phyloP scores from a whole-genome alignment of 768 basidiomycete species.

The Amanita jacksonii region DNA sequence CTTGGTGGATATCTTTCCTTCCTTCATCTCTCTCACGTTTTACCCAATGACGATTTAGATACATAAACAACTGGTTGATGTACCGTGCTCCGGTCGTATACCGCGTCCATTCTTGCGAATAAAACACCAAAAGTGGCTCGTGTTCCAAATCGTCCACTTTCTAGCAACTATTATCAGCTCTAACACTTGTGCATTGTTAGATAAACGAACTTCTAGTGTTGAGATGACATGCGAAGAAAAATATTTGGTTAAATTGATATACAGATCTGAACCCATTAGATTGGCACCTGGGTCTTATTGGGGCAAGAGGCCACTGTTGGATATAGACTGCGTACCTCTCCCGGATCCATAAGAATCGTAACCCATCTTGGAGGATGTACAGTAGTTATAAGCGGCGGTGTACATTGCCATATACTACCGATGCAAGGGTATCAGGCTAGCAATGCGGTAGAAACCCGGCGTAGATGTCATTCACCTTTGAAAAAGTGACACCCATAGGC shows the following conservation, averaged over 20 bases:
- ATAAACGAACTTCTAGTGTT: constrained; percentile 1
- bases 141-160: constrained; percentile 74
- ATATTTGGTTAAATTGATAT: constrained; percentile 90
- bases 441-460: constrained; percentile 1
- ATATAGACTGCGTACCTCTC: background rate
- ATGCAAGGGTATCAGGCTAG: constrained; percentile 6
- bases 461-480: constrained; percentile 30
- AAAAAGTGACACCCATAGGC: constrained; percentile 82
- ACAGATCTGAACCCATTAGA: constrained; percentile 95
- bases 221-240: constrained; percentile 68
- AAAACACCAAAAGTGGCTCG: constrained; percentile 82
- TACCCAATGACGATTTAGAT: constrained; percentile 99
- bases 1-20: constrained; percentile 85
- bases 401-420: constrained; percentile 76
- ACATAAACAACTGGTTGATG: constrained; percentile 95
- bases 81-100: constrained; percentile 97
- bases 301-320: background rate
- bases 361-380: constrained; percentile 75
- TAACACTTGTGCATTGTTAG: background rate
- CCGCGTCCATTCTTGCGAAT: constrained; percentile 88
- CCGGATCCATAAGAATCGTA: constrained; percentile 8
- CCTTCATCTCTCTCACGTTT: constrained; percentile 97
- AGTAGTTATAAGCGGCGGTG: constrained; percentile 97
- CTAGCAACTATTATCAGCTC: constrained; percentile 27
- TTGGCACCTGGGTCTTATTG: constrained; percentile 71